A percentile compares a stretch with the other conserved stretches of the same genome.
phyloP scores from a whole-genome alignment of 176 grass and related monocot genomes.

The Dendrocalamus sinicus region DNA sequence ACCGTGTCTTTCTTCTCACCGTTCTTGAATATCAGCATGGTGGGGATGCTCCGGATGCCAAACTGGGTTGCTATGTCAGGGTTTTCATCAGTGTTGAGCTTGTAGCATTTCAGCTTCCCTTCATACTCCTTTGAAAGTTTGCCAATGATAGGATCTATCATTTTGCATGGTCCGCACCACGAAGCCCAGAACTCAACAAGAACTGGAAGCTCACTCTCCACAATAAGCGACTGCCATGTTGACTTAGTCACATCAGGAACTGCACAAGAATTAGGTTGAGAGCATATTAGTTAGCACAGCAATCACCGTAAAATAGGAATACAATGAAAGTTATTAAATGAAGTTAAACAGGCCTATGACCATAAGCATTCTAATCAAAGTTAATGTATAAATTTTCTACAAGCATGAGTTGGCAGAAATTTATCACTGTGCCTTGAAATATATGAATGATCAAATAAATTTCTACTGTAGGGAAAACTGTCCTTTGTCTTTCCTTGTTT shows the following conservation, averaged over 20 bases:
- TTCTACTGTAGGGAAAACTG: not conserved
- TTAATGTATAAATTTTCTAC: not conserved
- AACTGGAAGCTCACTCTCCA: slow-evolving; percentile 66
- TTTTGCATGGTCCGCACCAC: slow-evolving; percentile 84
- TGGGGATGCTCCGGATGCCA: slow-evolving; percentile 79
- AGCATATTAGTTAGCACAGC: not conserved
- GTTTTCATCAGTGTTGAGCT: slow-evolving; percentile 77
- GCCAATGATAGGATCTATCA: slow-evolving; percentile 68
- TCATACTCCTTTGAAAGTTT: slow-evolving; percentile 75
- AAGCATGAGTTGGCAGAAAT: not conserved
- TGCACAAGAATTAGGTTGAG: slow-evolving; percentile 27
- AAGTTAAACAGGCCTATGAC: not conserved
- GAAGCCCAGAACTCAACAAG: slow-evolving; percentile 82
- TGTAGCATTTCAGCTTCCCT: slow-evolving; percentile 71
- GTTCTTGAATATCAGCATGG: slow-evolving; percentile 70
- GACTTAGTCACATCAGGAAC: slow-evolving; percentile 69
- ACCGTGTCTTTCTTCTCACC: slow-evolving; percentile 79
- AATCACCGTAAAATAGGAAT: not conserved
- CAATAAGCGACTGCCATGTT: slow-evolving; percentile 60
- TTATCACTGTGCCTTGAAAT: not conserved
- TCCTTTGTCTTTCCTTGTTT: not conserved
- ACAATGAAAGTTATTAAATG: slow-evolving; percentile 5
- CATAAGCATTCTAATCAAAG: not conserved
- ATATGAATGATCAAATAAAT: not conserved
- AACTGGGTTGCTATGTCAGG: slow-evolving; percentile 63